Base-by-base conservation (phyloP, 352 stramenopile genomes). In the Phytopythium montanum region DNA sequence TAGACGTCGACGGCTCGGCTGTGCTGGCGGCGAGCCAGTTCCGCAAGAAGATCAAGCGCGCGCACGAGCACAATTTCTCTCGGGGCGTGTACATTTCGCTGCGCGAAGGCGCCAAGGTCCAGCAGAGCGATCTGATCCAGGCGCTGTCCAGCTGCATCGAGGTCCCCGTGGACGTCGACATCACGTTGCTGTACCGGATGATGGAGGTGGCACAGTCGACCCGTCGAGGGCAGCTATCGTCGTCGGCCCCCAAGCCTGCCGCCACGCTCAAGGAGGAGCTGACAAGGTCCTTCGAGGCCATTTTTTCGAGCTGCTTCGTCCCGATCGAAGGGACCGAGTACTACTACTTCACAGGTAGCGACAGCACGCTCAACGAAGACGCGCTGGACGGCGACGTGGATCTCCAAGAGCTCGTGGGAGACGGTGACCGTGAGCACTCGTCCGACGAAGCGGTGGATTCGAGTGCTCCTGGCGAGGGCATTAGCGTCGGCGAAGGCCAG, bases 61-160 rank as follows among this genome's bases (percentile, higher is more conserved):
- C 86, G 0, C 87, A 96, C 48, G 85, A 96, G 46, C 83, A 94
- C 60, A 96, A 95, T 49, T 96, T 96, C 54, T 94, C 87, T 45
- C 81, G 86, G 53, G 87, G 85, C 49, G 84, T 96, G 31, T 95
- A 96, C 56, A 79, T 93, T 34, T 75, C 86, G 10, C 59, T 96
- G 18, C 79, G 87, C 28, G 81, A 92, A 66, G 81, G 80, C 25
- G 76, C 73, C n/a, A 54, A 72, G 8, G 76, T 96, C 0, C 79
- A 96, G 52, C 85, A 91, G 51, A 94, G 79, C 42, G 87, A 96
- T 70, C 72, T 96, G 62, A 75, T 94, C 21, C 87, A 95, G 61
- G 87, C 87, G 12, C 66, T 96, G 16, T 94, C 84, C 26, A 95
- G 84, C 54, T 96, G 87, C 59, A 72, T 93, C 28, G 81, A 94